Evolutionary conservation across 2,329 filamentous ascomycete species (phyloP).

Genomic region (Alternaria dauci): DNA sequence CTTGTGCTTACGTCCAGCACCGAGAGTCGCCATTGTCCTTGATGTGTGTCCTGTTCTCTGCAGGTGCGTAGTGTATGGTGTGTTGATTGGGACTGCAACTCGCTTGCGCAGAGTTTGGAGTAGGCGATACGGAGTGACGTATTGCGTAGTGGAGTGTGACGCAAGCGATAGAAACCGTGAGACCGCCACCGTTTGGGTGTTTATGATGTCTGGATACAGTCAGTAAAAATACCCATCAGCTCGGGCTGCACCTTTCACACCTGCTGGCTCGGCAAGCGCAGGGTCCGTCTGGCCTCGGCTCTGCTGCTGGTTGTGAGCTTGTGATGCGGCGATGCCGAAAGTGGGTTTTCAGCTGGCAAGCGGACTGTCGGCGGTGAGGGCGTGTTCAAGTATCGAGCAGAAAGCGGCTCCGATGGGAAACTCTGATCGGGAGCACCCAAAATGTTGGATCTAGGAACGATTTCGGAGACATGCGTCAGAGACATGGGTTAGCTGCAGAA

Average conservation of each 20-base stretch:
- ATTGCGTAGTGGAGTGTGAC: constrained; percentile 22
- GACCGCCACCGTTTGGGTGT: constrained; percentile 37
- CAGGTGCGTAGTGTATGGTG: constrained; percentile 6
- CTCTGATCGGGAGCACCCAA: background rate
- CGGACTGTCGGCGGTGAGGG: constrained; percentile 24
- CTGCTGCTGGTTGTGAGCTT: constrained; percentile 24
- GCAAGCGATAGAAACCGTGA: constrained; percentile 19
- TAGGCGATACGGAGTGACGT: constrained; percentile 32
- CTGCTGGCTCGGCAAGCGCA: constrained; percentile 28
- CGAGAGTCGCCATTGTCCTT: constrained; percentile 58
- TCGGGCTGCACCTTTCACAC: constrained; percentile 36
- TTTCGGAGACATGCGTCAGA: constrained; percentile 4
- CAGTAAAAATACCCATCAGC: constrained; percentile 23
- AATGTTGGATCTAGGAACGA: constrained; percentile 27
- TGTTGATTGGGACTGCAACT: constrained; percentile 15
- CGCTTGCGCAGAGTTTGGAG: constrained; percentile 17
- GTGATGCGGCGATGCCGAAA: constrained; percentile 44
- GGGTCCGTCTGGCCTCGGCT: constrained; percentile 40
- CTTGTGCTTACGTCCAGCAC: constrained; percentile 78
- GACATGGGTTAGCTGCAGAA: constrained; percentile 24
- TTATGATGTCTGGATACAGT: constrained; percentile 15
- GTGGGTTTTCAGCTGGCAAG: constrained; percentile 19
- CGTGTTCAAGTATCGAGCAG: background rate
- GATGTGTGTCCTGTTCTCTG: constrained; percentile 11
- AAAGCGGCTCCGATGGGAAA: constrained; percentile 3